Percentiles rank a stretch among this genome's conserved stretches.
These are phyloP conservation scores for Globisporangium iwayamae DNA, from an alignment of 352 stramenopile species.

Conservation along the genomic window DNA sequence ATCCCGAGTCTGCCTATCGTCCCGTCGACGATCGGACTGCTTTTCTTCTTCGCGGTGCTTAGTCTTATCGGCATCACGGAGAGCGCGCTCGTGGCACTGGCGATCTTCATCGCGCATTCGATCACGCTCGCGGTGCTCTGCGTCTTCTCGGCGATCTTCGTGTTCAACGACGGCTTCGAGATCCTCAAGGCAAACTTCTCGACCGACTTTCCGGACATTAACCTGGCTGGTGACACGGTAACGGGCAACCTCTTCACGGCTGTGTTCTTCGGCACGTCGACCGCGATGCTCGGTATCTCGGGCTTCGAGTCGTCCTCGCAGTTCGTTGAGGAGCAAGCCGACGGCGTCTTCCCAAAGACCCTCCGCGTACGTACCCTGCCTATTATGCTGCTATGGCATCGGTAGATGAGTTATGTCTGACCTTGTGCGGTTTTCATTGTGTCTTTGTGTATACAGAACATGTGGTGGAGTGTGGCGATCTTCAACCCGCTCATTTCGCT, in stretches of 20 bases:
- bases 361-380: conserved; percentile 47
- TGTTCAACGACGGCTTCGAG: conserved; percentile 75
- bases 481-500: conserved; percentile 94
- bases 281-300: conserved; percentile 94
- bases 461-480: conserved; percentile 92
- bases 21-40: conserved; percentile 71
- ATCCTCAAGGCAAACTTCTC: conserved; percentile 81
- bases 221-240: conserved; percentile 77
- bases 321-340: conserved; percentile 94
- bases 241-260: conserved; percentile 82
- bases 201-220: conserved; percentile 86
- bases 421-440: conserved; percentile 3
- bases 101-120: conserved; percentile 91
- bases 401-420: conserved; percentile 1
- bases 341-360: conserved; percentile 93
- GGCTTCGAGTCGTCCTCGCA: conserved; percentile 94
- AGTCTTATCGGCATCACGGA: conserved; percentile 92
- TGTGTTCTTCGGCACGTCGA: conserved; percentile 89
- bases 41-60: conserved; percentile 91
- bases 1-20: conserved; percentile 74
- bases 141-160: conserved; percentile 72
- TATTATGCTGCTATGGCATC: neutral
- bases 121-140: conserved; percentile 81
- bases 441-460: conserved; percentile 55
- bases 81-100: conserved; percentile 87